Evolutionary conservation across 495 filamentous ascomycete species (phyloP).

Genomic region (Immersiella caudata): DNA sequence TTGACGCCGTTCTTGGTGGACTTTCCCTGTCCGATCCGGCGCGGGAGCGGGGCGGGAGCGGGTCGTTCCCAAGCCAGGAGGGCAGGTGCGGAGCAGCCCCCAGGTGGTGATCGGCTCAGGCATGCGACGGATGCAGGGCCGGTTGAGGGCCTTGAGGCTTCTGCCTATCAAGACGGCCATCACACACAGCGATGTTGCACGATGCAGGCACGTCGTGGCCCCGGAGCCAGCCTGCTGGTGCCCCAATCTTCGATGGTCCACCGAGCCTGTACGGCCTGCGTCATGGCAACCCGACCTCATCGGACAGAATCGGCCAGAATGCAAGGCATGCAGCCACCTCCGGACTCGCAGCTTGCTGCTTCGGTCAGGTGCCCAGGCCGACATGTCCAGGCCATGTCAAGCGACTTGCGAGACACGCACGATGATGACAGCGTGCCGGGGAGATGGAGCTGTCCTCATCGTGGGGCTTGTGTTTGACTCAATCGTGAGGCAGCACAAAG

Average conservation of each 20-base stretch:
- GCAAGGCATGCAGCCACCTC: constrained; percentile 30
- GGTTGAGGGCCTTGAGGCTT: not conserved
- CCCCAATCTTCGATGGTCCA: constrained; percentile 27
- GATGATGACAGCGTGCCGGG: constrained; percentile 24
- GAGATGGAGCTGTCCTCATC: constrained; percentile 5
- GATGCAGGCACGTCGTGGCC: constrained; percentile 31
- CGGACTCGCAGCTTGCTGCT: constrained; percentile 19
- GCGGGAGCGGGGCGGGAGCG: constrained; percentile 18
- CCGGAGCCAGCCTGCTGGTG: constrained; percentile 29
- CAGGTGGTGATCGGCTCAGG: constrained; percentile 20
- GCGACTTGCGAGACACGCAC: constrained; percentile 11
- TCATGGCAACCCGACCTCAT: constrained; percentile 31
- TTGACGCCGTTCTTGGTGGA: not conserved
- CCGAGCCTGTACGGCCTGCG: constrained; percentile 18
- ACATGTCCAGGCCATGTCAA: constrained; percentile 13
- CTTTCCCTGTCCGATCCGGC: constrained; percentile 20
- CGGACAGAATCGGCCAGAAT: constrained; percentile 24
- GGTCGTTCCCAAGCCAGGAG: not conserved
- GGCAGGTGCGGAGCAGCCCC: not conserved
- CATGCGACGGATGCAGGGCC: constrained; percentile 14
- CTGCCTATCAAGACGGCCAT: constrained; percentile 31
- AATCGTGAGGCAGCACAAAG: constrained; percentile 20
- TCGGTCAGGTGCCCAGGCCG: constrained; percentile 15
- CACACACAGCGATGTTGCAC: constrained; percentile 28
- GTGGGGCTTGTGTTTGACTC: constrained; percentile 19